Evolutionary conservation across 1,284 basidiomycete species (phyloP), one percentile per base, ranked within the genome.

Genomic region (Trametes versicolor): DNA sequence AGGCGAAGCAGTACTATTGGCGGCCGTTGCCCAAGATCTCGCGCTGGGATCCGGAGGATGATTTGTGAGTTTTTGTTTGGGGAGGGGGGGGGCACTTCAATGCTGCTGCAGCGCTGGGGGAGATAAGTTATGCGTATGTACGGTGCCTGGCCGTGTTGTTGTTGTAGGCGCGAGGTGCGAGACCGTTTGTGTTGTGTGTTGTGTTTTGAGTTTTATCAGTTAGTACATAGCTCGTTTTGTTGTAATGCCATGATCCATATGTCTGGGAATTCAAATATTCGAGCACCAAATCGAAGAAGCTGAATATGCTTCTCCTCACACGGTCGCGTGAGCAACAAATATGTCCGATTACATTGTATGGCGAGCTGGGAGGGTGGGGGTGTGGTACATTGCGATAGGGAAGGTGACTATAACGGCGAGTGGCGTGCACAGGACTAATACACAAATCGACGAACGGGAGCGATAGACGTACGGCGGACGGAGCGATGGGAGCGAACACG

Each of bases 1-100:
- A 90, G 78, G 90, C 89, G 67, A 93, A 93, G 75, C 89, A 92
- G 75, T 93, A 93, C 78, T 93, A 93, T 77, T 93, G 87, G 80
- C 83, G 82, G 45, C 91, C 91, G 15, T 64, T 77, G 51, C 74
- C 72, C 39, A 77, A 77, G 71, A 75, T 76, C 55, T 74, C 73
- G 55, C 69, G 74, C 55, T 77, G 76, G 76, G 76, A 77, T 53
- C 71, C 67, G 1, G 76, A 77, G 72, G 76, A 77, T 64, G 73
- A 76, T 63, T 57, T 76, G 37, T 76, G 55, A 67, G 52, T 21
- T 21, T n/a, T n/a, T n/a, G n/a, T n/a, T n/a, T n/a, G n/a, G n/a
- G n/a, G n/a, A n/a, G n/a, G n/a, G n/a, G n/a, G n/a, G n/a, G n/a
- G n/a, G n/a, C n/a, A n/a, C n/a, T n/a, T n/a, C n/a, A n/a, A n/a